Evolutionary conservation across 2,329 filamentous ascomycete genomes (phyloP), one percentile per base, ranked within the genome.

Genomic region (Sclerotinia spermophila): DNA sequence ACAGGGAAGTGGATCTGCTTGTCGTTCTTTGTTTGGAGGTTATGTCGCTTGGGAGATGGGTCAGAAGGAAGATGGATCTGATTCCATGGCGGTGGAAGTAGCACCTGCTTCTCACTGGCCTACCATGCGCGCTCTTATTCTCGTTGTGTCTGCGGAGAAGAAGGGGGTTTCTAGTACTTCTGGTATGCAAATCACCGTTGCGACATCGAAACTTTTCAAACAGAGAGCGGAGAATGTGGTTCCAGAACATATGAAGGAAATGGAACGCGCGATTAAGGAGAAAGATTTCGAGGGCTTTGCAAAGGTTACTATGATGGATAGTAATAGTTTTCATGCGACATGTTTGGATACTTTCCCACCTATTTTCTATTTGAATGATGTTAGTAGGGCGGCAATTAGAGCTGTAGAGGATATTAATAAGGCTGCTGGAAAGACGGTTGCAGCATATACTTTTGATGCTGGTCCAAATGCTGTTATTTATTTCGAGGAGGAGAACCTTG

Each of bases 351-450:
- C 96, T 2, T 94, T 93, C 82, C 96, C 96, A 59, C 96, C 96
- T 27, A 99, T 99, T 79, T 97, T 97, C 82, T 99, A 99, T 85
- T 90, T 99, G 86, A 99, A 97, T 82, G 96, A 99, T 80, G 90
- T 95, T 24, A 95, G 91, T 30, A 86, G 92, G 51, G 93, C 95
- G 1, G 94, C 95, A 8, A 93, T 99, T 72, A 87, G 93, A 67
- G 89, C 93, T 24, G 94, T 97, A 42, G 94, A 99, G 83, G 87
- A 90, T 76, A 92, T 98, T 83, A 99, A 99, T 79, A 85, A 86
- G 68, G 86, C 86, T 35, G 93, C 92, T 6, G 94, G 93, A 68
- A 90, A 89, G 82, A 90, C 87, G 0, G 86, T 98, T 27, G 94
- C 93, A 5, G 96, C 96, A 5, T 99, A 99, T 81, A 99, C 96